Evolutionary conservation across 176 grass and related monocot species (phyloP).

Genomic region (Echinochloa phyllopogon): DNA sequence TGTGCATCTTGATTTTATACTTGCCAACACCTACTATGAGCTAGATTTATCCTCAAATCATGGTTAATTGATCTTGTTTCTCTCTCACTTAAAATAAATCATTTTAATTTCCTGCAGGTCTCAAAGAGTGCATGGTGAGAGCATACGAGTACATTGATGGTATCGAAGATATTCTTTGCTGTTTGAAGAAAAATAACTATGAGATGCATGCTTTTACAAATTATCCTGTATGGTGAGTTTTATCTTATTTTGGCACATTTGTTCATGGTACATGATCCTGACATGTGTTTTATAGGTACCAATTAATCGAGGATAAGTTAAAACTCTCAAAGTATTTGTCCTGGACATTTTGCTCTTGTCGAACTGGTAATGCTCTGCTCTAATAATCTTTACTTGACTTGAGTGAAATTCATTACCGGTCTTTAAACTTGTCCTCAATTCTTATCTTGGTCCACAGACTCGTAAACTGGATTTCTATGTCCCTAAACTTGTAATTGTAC

Average conservation of each 20-base stretch:
- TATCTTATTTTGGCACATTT: constrained; percentile 37
- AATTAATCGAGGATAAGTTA: constrained; percentile 90
- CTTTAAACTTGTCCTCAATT: background rate
- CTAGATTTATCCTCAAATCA: constrained; percentile 8
- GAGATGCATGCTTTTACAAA: constrained; percentile 98
- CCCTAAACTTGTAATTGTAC: background rate
- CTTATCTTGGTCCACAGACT: background rate
- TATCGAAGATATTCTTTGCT: constrained; percentile 71
- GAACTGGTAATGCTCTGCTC: constrained; percentile 55
- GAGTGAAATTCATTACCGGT: background rate
- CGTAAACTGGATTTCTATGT: background rate
- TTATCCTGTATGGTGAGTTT: constrained; percentile 90
- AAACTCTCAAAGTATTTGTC: constrained; percentile 93
- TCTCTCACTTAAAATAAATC: background rate
- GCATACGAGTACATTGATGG: constrained; percentile 91
- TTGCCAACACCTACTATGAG: constrained; percentile 1
- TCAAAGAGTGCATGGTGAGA: constrained; percentile 89
- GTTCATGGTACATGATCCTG: constrained; percentile 36
- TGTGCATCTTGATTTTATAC: background rate
- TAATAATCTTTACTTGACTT: background rate
- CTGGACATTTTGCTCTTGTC: constrained; percentile 97
- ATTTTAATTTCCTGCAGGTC: constrained; percentile 55
- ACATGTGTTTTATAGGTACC: constrained; percentile 82
- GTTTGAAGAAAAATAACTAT: constrained; percentile 87
- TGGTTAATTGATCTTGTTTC: background rate